phyloP scores from a whole-genome alignment of 2,329 filamentous ascomycete genomes.

The Periconia sp. region DNA sequence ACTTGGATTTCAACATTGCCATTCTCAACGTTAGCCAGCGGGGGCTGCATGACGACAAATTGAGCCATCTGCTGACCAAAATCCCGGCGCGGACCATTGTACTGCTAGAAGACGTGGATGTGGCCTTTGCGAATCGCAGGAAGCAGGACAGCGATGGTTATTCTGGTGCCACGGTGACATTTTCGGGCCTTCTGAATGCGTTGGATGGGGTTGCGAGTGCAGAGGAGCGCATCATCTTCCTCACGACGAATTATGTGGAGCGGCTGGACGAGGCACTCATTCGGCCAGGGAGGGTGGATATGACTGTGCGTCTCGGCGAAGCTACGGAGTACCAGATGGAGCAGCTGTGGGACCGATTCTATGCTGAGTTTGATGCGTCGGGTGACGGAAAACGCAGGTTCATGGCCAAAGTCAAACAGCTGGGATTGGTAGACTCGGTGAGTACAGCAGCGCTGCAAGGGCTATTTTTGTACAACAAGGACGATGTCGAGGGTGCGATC shows the following conservation, averaged over 20 bases:
- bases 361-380: slow-evolving; percentile 73
- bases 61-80: slow-evolving; percentile 84
- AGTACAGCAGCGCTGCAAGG: slow-evolving; percentile 94
- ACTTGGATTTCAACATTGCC: slow-evolving; percentile 88
- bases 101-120: slow-evolving; percentile 86
- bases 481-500: slow-evolving; percentile 84
- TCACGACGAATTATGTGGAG: slow-evolving; percentile 94
- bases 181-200: slow-evolving; percentile 76
- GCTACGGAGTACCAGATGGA: slow-evolving; percentile 82
- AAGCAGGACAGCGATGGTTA: slow-evolving; percentile 81
- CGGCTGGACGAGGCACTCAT: slow-evolving; percentile 86
- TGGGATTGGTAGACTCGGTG: slow-evolving; percentile 70
- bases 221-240: slow-evolving; percentile 89
- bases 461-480: slow-evolving; percentile 93
- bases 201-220: slow-evolving; percentile 88
- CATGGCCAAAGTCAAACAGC: slow-evolving; percentile 66
- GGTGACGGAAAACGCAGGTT: slow-evolving; percentile 68
- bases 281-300: slow-evolving; percentile 87
- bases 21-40: slow-evolving; percentile 90
- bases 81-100: slow-evolving; percentile 81
- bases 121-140: slow-evolving; percentile 81
- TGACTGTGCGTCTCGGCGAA: slow-evolving; percentile 87
- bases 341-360: slow-evolving; percentile 93
- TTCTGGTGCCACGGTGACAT: slow-evolving; percentile 84
- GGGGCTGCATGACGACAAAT: slow-evolving; percentile 84